Conservation (phyloP, 352 stramenopile species). For the Thalassiosira hispida region DNA sequence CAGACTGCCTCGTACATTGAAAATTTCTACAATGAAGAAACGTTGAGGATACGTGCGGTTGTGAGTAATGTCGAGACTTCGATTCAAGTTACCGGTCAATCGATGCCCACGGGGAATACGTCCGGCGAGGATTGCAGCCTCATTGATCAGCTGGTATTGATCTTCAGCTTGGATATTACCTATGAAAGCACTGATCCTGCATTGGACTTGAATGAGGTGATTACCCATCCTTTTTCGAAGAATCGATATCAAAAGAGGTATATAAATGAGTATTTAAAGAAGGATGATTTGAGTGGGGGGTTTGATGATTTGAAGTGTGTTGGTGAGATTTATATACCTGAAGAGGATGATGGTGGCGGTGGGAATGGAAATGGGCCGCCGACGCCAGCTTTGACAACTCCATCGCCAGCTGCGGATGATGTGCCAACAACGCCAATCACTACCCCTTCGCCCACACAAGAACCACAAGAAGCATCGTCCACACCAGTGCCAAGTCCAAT, state of each 20-base stretch:
- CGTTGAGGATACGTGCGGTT: conserved; percentile 2
- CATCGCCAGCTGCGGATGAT: too few relatives aligned
- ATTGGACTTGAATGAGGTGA: conserved; percentile 22
- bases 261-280: conserved; percentile 33
- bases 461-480: neutral
- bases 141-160: conserved; percentile 8
- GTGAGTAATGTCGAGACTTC: conserved; percentile 16
- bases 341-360: neutral
- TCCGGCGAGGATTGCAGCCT: neutral
- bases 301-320: conserved; percentile 31
- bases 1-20: conserved; percentile 50
- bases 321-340: conserved; percentile 6
- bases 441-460: neutral
- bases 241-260: neutral
- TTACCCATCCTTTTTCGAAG: conserved; percentile 29
- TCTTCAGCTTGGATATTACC: conserved; percentile 27
- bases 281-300: conserved; percentile 19
- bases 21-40: conserved; percentile 49
- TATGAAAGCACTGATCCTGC: conserved; percentile 3
- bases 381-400: neutral
- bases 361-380: neutral
- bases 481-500: neutral
- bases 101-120: neutral
- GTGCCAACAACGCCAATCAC: neutral
- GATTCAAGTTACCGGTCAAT: neutral